Evolutionary conservation across 2,329 filamentous ascomycete species (phyloP), one percentile per base, ranked within the genome.

Genomic region (Orbilia ellipsospora): DNA sequence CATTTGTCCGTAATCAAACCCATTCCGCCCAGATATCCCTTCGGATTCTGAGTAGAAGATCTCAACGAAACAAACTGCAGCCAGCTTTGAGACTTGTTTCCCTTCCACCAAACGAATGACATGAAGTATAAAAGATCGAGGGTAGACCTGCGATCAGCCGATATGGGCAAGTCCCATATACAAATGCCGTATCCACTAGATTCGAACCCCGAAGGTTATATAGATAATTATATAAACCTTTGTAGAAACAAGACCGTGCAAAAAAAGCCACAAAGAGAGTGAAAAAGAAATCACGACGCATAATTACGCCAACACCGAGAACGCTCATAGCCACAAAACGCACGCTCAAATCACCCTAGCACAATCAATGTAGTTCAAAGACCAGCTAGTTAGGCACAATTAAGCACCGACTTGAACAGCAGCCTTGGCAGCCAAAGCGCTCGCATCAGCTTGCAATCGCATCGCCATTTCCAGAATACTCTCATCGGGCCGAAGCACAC

Each of bases 361-460:
- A 16, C 55, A 59, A 40, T 20, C 18, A 20, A 44, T 20, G n/a
- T 20, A 36, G 5, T 10, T 10, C 28, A 45, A 26, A 59, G 36
- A 28, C 28, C 44, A 31, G 52, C 16, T 31, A 18, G 28, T 42
- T 8, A 15, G 50, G 26, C 36, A 18, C 31, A 7, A 15, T 51
- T 56, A 75, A 52, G 64, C 72, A 50, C 64, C 54, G 20, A 75
- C 60, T 48, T 75, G 57, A 36, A 75, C 64, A 16, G 64, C 64
- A 23, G 64, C 44, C 31, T 74, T 74, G 23, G 52, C 31, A 31
- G 57, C 26, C 23, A 31, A 42, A 23, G 48, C 13, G 31, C 31
- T 36, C 31, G 54, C 16, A 23, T 52, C 16, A 50, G 50, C 64
- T 5, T 23, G 45, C 62, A 12, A 28, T n/a, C 31, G 60, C 59